These are phyloP conservation scores for Plasmodium gaboni DNA, from an alignment of 169 alveolate species.

Conservation along the genomic window DNA sequence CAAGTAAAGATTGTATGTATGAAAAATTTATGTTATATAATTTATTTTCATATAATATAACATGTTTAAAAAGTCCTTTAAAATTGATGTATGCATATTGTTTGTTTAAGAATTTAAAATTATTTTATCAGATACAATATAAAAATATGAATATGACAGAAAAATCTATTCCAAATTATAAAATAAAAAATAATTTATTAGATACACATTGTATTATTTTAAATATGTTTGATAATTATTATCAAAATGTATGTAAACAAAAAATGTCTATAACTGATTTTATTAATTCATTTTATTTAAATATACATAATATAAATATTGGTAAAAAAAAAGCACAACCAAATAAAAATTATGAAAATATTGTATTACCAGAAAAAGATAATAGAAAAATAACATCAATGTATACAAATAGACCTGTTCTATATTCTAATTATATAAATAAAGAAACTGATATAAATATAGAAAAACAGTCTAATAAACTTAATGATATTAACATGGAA, in stretches of 20 bases:
- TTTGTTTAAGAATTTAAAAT: slow-evolving; percentile 46
- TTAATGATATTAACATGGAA: background rate
- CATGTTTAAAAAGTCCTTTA: slow-evolving; percentile 28
- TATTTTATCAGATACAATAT: slow-evolving; percentile 32
- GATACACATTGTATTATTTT: slow-evolving; percentile 53
- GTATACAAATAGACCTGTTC: slow-evolving; percentile 14
- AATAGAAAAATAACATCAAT: slow-evolving; percentile 32
- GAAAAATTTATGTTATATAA: slow-evolving; percentile 65
- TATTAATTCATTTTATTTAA: slow-evolving; percentile 37
- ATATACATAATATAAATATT: slow-evolving; percentile 48
- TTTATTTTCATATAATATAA: slow-evolving; percentile 45
- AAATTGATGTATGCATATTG: slow-evolving; percentile 43
- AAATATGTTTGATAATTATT: slow-evolving; percentile 40
- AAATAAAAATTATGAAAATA: slow-evolving; percentile 36
- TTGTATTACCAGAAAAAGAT: slow-evolving; percentile 33
- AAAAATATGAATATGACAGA: slow-evolving; percentile 32
- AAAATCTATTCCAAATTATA: slow-evolving; percentile 12
- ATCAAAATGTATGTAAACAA: background rate
- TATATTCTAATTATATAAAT: slow-evolving; percentile 20
- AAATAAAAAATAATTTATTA: slow-evolving; percentile 39
- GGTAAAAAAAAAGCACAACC: slow-evolving; percentile 42
- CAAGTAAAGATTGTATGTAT: slow-evolving; percentile 33
- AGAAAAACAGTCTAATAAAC: background rate
- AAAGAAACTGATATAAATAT: background rate
- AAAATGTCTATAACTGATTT: slow-evolving; percentile 25